These are phyloP conservation scores for Microdochium nivale DNA, from an alignment of 2,329 filamentous ascomycete species.

Conservation along the genomic window DNA sequence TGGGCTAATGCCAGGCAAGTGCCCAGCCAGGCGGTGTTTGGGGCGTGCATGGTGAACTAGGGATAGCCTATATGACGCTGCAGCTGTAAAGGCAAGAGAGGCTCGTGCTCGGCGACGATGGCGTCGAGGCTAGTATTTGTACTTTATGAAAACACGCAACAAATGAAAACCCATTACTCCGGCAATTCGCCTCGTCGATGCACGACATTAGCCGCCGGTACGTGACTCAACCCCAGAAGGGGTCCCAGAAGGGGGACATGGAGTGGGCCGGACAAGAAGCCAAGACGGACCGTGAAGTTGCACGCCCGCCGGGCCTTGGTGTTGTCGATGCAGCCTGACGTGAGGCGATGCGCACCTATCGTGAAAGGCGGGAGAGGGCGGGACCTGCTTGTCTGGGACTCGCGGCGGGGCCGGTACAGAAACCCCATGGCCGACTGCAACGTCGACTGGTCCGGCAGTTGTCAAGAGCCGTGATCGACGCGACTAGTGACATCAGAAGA, in stretches of 20 bases:
- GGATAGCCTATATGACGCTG: not conserved
- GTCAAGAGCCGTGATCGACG: not conserved
- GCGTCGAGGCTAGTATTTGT: not conserved
- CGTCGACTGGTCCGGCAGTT: not conserved
- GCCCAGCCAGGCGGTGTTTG: not conserved
- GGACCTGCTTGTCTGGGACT: not conserved
- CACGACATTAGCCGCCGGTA: too few relatives aligned
- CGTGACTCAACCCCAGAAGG: too few relatives aligned
- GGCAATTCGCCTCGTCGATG: too few relatives aligned
- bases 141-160: too few relatives aligned
- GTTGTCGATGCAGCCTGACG: not conserved
- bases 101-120: not conserved
- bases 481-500: too few relatives aligned
- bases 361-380: not conserved
- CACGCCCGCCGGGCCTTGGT: too few relatives aligned
- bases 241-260: too few relatives aligned
- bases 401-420: not conserved
- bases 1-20: conserved; percentile 6
- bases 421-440: not conserved
- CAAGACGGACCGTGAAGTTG: too few relatives aligned
- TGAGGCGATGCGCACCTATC: not conserved
- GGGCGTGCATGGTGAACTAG: not conserved
- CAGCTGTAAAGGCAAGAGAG: not conserved
- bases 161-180: too few relatives aligned
- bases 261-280: too few relatives aligned